These are phyloP conservation scores for Helminthosporium solani DNA, from an alignment of 2,329 filamentous ascomycete genomes.

Conservation along the genomic window DNA sequence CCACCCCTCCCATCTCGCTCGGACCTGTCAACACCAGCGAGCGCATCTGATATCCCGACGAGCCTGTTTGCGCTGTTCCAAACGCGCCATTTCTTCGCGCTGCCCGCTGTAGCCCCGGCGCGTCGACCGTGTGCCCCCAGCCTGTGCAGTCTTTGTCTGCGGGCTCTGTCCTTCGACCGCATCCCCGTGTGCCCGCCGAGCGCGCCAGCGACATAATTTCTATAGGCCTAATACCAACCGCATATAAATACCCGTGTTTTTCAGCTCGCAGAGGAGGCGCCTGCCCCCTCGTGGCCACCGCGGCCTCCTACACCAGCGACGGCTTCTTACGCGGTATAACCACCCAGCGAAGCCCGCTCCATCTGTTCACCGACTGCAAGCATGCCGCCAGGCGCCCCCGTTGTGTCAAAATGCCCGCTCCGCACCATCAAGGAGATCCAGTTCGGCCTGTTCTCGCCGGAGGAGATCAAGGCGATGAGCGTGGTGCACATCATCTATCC, in stretches of 20 bases:
- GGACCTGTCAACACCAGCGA: constrained; percentile 36
- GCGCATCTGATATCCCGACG: constrained; percentile 33
- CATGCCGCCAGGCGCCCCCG: constrained; percentile 89
- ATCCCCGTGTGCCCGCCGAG: constrained; percentile 36
- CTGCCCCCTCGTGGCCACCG: constrained; percentile 29
- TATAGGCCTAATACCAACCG: constrained; percentile 19
- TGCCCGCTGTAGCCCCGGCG: constrained; percentile 22
- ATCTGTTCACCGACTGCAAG: constrained; percentile 26
- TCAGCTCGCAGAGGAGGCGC: constrained; percentile 26
- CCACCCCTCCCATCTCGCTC: constrained; percentile 27
- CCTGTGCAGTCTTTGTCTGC: constrained; percentile 32
- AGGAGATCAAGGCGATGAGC: constrained; percentile 99
- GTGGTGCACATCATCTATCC: constrained; percentile 94
- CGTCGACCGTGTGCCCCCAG: constrained; percentile 29
- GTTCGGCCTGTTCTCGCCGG: constrained; percentile 94
- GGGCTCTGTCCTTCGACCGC: constrained; percentile 27
- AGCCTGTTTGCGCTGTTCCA: constrained; percentile 25
- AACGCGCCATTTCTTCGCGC: constrained; percentile 30
- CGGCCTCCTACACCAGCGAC: constrained; percentile 19
- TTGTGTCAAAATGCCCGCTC: constrained; percentile 68
- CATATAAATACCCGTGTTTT: constrained; percentile 16
- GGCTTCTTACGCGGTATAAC: constrained; percentile 15
- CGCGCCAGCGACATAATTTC: constrained; percentile 25
- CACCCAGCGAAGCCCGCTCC: background rate
- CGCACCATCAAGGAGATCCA: constrained; percentile 99